A percentile compares a stretch with the other conserved stretches of the same genome.
Conservation (phyloP, 2,329 filamentous ascomycete genomes). For the Sarocladiaceae sp. region DNA sequence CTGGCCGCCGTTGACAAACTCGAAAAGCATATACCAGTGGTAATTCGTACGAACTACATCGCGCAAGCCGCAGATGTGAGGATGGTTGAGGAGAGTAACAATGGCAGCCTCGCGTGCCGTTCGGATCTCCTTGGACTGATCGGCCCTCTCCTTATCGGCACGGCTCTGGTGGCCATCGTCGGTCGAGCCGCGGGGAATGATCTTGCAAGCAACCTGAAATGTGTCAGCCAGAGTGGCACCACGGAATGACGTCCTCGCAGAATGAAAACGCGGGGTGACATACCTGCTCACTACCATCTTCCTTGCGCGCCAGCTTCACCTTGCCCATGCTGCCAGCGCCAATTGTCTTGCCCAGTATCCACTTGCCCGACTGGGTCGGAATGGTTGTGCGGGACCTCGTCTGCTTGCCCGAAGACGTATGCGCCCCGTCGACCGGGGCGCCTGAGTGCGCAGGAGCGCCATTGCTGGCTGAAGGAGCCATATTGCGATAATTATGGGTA, state of each 20-base stretch:
- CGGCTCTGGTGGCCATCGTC: constrained; percentile 72
- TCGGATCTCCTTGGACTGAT: constrained; percentile 93
- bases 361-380: constrained; percentile 83
- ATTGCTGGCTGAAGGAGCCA: constrained; percentile 47
- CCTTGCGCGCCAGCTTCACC: constrained; percentile 89
- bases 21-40: constrained; percentile 99
- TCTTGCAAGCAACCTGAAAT: constrained; percentile 84
- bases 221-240: constrained; percentile 8
- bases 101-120: constrained; percentile 95
- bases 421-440: constrained; percentile 32
- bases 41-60: constrained; percentile 95
- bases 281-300: constrained; percentile 87
- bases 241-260: neutral
- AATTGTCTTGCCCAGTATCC: constrained; percentile 93
- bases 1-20: constrained; percentile 97
- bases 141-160: constrained; percentile 78
- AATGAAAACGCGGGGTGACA: constrained; percentile 20
- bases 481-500: constrained; percentile 27
- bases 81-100: constrained; percentile 87
- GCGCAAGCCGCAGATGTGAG: constrained; percentile 91
- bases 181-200: constrained; percentile 83
- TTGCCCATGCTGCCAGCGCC: constrained; percentile 98
- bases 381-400: constrained; percentile 71
- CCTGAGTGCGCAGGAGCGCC: constrained; percentile 46
- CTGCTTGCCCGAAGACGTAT: constrained; percentile 39